These are phyloP conservation scores for Cystofilobasidium ferigula DNA, from an alignment of 768 basidiomycete species.

Conservation along the genomic window DNA sequence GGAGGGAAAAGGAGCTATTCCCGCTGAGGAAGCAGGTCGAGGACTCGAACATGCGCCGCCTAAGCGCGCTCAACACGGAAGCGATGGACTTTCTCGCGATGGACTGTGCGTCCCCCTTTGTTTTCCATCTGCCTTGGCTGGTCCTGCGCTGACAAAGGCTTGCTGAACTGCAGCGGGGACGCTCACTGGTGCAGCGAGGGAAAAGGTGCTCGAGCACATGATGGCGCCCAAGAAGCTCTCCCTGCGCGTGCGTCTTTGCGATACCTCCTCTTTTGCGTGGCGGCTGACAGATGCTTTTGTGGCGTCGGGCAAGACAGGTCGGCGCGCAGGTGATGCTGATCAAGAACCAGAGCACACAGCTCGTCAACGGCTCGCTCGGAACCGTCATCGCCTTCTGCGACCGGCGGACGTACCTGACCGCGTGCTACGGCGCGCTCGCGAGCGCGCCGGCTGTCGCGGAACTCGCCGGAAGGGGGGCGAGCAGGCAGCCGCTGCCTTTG, in stretches of 20 bases:
- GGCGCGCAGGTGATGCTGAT: constrained; percentile 92
- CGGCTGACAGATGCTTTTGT: neutral
- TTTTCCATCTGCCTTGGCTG: neutral
- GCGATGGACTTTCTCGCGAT: neutral
- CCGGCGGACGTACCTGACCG: constrained; percentile 17
- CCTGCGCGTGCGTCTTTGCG: neutral
- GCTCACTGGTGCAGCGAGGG: neutral
- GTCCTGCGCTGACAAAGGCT: neutral
- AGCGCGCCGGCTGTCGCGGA: neutral
- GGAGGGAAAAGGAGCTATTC: constrained; percentile 63
- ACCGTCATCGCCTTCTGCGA: constrained; percentile 58
- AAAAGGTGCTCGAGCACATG: neutral
- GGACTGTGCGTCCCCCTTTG: constrained; percentile 2
- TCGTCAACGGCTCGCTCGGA: constrained; percentile 94
- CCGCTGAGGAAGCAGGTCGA: constrained; percentile 92
- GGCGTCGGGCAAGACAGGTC: constrained; percentile 53
- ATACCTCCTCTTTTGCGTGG: neutral
- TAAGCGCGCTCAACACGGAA: constrained; percentile 5
- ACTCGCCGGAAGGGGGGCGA: neutral
- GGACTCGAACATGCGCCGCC: constrained; percentile 40
- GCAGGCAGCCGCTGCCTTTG: too few relatives aligned
- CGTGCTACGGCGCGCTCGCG: constrained; percentile 1
- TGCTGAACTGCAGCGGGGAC: neutral
- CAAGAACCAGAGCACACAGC: constrained; percentile 78
- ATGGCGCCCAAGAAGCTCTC: neutral